Base-by-base conservation (phyloP, 805 yeast genomes). In the Metschnikowia orientalis region DNA sequence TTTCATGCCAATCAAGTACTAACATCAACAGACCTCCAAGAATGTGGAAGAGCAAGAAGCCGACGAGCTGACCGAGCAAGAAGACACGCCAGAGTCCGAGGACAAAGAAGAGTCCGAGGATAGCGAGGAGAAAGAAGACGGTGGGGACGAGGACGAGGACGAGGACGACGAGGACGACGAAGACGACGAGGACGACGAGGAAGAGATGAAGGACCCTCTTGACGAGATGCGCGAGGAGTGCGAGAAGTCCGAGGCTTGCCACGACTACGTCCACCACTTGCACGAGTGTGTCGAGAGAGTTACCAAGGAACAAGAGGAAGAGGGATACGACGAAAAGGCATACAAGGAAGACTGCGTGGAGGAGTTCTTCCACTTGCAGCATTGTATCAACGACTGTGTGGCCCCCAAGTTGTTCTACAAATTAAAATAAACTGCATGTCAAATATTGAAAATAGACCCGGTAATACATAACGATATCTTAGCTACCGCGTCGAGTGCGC, bases 261-360 rank as follows among this genome's bases (percentile, higher is more conserved):
- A 79, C 50, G 78, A 78, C 46, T 73, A 73, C 60, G 75, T 77
- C 53, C 96, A 89, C 67, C 97, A 89, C 67, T 88, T 81, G 67
- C 79, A 83, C 44, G 96, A 89, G 67, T 90, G 98, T 75, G 79
- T 79, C 40, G 97, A 85, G 68, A 87, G 97, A 72, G 97, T 90
- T 46, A 79, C 92, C 46, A 77, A 80, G 61, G 95, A 79, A 51
- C 75, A 71, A 71, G 86, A 88, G 68, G 89, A 85, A 56, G 82
- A 75, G 48, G 95, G 71, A 50, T 89, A 90, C 60, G 95, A 66
- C 18, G 80, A 82, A 38, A 75, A 74, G 53, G 79, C 71, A 8
- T 73, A 86, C 73, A 90, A 90, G 69, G 98, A 90, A 72, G 97
- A 90, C 68, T 90, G 98, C 74, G 82, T 90, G 42, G 97, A 90